Conservation (phyloP, 2,329 filamentous ascomycete genomes). For the Paecilomyces dactylethromorphus region DNA sequence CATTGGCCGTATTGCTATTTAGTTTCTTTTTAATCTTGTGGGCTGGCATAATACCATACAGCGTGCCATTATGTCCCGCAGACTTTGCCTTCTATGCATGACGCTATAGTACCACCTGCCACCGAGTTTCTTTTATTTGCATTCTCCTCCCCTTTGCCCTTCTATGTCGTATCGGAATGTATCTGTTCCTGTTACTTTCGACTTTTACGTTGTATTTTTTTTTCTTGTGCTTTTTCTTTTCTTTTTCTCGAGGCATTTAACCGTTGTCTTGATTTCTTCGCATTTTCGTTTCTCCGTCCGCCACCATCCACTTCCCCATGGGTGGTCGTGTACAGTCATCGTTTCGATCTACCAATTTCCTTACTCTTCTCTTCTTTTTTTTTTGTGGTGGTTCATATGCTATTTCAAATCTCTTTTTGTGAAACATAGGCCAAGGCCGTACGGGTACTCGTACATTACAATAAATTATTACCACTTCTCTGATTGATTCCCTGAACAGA, state of each 20-base stretch:
- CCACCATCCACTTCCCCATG: not conserved
- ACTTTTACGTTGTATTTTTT: not conserved
- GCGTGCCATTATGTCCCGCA: not conserved
- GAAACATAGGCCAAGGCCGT: not conserved
- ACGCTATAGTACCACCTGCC: not conserved
- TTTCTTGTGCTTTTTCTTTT: too few species aligned
- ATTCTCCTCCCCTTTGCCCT: not conserved
- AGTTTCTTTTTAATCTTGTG: constrained; percentile 1
- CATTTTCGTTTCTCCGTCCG: not conserved
- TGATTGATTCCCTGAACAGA: not conserved
- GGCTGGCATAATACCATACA: not conserved
- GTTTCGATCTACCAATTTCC: not conserved
- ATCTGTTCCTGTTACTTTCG: not conserved
- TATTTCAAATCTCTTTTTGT: not conserved
- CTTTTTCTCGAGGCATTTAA: not conserved
- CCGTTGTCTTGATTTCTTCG: not conserved
- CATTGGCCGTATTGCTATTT: constrained; percentile 9
- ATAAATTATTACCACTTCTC: not conserved
- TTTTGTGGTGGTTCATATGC: not conserved
- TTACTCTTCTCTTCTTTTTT: constrained; percentile 8
- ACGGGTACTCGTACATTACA: not conserved
- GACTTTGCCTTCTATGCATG: not conserved
- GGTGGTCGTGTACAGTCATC: not conserved
- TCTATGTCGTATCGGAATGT: not conserved
- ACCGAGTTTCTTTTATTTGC: not conserved